Conservation (phyloP, 768 basidiomycete genomes). For the Suillus subalutaceus region DNA sequence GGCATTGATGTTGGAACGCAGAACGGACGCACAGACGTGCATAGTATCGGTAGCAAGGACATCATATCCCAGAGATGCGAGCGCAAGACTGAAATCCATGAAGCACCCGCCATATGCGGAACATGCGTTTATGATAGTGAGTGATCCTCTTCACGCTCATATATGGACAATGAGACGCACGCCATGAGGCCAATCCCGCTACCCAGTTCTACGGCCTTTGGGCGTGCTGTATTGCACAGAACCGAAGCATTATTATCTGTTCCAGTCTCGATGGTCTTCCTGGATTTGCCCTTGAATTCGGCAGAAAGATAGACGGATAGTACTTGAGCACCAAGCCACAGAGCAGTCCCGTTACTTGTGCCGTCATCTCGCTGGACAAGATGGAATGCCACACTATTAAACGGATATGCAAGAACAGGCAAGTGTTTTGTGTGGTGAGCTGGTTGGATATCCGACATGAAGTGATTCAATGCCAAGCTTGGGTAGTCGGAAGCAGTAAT, state of each 20-base stretch:
- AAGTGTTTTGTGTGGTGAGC: slow-evolving; percentile 71
- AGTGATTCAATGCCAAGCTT: background rate
- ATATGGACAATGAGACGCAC: slow-evolving; percentile 42
- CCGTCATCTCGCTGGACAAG: slow-evolving; percentile 66
- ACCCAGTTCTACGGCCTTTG: slow-evolving; percentile 73
- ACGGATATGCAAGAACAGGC: slow-evolving; percentile 47
- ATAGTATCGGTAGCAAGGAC: slow-evolving; percentile 77
- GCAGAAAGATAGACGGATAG: slow-evolving; percentile 63
- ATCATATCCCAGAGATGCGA: slow-evolving; percentile 71
- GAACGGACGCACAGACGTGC: slow-evolving; percentile 64
- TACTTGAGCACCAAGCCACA: slow-evolving; percentile 85
- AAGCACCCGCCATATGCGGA: slow-evolving; percentile 5
- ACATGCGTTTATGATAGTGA: background rate
- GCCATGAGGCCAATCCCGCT: slow-evolving; percentile 81
- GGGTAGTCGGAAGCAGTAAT: no score
- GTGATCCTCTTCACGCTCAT: background rate
- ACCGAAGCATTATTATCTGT: background rate
- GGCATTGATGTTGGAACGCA: slow-evolving; percentile 58
- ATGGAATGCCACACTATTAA: slow-evolving; percentile 41
- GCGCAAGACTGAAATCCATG: slow-evolving; percentile 50
- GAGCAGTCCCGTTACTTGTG: slow-evolving; percentile 73
- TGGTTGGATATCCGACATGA: slow-evolving; percentile 33
- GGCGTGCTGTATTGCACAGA: slow-evolving; percentile 23
- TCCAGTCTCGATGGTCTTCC: slow-evolving; percentile 5
- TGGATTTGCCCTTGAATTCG: slow-evolving; percentile 38